Base-by-base conservation (phyloP, 78 protist species). In the Cavenderia fasciculata region DNA sequence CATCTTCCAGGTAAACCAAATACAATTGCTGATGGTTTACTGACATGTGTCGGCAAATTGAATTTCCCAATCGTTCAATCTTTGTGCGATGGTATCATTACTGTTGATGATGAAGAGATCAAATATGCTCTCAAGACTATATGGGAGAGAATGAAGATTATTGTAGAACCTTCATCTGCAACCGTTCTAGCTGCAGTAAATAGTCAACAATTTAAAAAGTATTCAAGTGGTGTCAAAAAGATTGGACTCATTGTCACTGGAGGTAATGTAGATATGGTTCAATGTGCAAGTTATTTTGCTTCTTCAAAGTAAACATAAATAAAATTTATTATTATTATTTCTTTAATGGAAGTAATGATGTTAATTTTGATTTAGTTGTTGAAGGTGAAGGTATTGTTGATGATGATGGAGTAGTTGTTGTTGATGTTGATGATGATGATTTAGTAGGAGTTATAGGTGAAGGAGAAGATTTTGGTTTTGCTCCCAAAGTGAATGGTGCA, bases 151-250 rank as follows among this genome's bases (percentile, higher is more conserved):
- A 88, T 87, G 96, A 96, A 96, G 76, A 57, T 92, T 1, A 95
- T 96, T 25, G 54, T 96, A 21, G 97, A 96, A 70, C 97, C 97
- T 34, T 79, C 94, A 29, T 85, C 95, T 0, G 96, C 95, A 6
- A 91, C 93, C 3, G 54, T 62, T 1, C 62, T 94, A 12, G 97
- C 96, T 4, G 97, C 82, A 1, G 19, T 74, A n/a, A 18, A 94
- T 25, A 49, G 88, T 38, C 14, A 54, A 7, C 33, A 25, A 14
- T 66, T 38, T 47, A 47, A 44, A 43, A 0, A 31, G 18, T 23
- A n/a, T 2, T 43, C 33, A 8, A 47, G 72, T 19, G 38, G 5
- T 16, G 38, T 79, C n/a, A 23, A 61, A 63, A 49, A 74, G 12
- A 70, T 92, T 25, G 95, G 82, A 27, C 46, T 92, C 0, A 86